phyloP scores from a whole-genome alignment of 345 rosid species.

The Nasturtium officinale region DNA sequence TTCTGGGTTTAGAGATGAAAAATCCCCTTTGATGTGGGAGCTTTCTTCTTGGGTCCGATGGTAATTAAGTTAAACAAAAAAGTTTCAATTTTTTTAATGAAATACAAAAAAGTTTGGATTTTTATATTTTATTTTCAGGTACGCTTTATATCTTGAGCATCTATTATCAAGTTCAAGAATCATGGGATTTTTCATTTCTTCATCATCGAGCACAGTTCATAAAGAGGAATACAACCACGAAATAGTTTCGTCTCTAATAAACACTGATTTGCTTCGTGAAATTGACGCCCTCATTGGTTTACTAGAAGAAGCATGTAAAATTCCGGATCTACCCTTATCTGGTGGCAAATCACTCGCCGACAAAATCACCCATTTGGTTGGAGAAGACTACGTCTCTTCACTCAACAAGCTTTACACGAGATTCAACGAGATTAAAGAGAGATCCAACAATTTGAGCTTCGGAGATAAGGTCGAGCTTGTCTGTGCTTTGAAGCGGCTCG shows the following conservation, averaged over 20 bases:
- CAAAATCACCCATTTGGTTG: conserved; percentile 48
- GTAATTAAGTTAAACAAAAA: conserved; percentile 42
- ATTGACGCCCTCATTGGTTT: conserved; percentile 55
- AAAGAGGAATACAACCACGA: conserved; percentile 55
- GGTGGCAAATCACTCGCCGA: conserved; percentile 49
- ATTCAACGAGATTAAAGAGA: conserved; percentile 58
- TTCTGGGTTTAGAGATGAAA: conserved; percentile 69
- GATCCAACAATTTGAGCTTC: conserved; percentile 55
- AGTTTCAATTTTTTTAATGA: neutral
- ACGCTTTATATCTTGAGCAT: conserved; percentile 67
- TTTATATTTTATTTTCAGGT: conserved; percentile 48
- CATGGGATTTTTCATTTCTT: conserved; percentile 65
- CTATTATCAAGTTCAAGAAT: conserved; percentile 65
- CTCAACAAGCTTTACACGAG: conserved; percentile 57
- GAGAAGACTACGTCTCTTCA: conserved; percentile 62
- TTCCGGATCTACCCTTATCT: conserved; percentile 46
- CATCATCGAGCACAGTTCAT: conserved; percentile 53
- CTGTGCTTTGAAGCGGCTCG: conserved; percentile 59
- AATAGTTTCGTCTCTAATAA: conserved; percentile 51
- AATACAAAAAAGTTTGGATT: neutral
- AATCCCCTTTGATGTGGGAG: conserved; percentile 68
- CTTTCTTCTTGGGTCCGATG: conserved; percentile 88
- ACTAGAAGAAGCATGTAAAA: conserved; percentile 58
- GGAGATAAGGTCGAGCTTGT: conserved; percentile 69
- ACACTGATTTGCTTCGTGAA: conserved; percentile 57